Percentiles rank a stretch among this genome's conserved stretches.
Conservation (phyloP, 805 yeast species). For the Ogataea haglerorum region DNA sequence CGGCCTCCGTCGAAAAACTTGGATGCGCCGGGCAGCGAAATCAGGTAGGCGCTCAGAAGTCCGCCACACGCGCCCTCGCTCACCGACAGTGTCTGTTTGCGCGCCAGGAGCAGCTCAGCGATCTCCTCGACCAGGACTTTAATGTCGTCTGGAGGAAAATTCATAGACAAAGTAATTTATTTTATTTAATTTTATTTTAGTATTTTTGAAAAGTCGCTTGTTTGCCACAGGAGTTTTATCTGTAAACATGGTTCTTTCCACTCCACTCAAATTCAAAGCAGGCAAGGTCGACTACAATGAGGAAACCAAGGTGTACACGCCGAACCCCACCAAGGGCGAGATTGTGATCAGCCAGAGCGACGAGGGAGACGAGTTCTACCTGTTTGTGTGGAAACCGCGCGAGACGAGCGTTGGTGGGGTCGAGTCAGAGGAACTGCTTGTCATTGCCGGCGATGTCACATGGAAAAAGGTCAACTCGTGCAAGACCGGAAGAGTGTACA, state of each 20-base stretch:
- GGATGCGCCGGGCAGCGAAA: constrained; percentile 84
- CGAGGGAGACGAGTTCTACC: constrained; percentile 70
- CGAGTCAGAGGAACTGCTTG: constrained; percentile 59
- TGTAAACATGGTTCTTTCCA: constrained; percentile 14
- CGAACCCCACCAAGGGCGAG: constrained; percentile 67
- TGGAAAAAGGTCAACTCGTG: constrained; percentile 70
- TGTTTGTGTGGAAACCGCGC: constrained; percentile 72
- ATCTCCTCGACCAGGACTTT: constrained; percentile 50
- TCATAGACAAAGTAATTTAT: constrained; percentile 18
- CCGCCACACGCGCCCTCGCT: constrained; percentile 94
- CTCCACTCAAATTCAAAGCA: constrained; percentile 59
- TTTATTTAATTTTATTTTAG: too few relatives aligned
- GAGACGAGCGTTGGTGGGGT: constrained; percentile 39
- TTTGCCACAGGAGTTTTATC: constrained; percentile 7
- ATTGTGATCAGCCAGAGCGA: constrained; percentile 57
- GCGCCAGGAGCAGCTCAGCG: constrained; percentile 49
- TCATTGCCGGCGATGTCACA: constrained; percentile 83
- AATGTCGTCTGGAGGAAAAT: constrained; percentile 62
- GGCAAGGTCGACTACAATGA: constrained; percentile 70
- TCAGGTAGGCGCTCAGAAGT: constrained; percentile 71
- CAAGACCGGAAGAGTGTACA: constrained; percentile 68
- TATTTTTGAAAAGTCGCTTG: background rate
- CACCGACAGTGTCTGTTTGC: constrained; percentile 67
- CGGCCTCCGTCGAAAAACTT: constrained; percentile 82
- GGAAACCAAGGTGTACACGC: constrained; percentile 59